These are phyloP conservation scores for Hevea brasiliensis DNA, from an alignment of 345 rosid species.

Conservation along the genomic window DNA sequence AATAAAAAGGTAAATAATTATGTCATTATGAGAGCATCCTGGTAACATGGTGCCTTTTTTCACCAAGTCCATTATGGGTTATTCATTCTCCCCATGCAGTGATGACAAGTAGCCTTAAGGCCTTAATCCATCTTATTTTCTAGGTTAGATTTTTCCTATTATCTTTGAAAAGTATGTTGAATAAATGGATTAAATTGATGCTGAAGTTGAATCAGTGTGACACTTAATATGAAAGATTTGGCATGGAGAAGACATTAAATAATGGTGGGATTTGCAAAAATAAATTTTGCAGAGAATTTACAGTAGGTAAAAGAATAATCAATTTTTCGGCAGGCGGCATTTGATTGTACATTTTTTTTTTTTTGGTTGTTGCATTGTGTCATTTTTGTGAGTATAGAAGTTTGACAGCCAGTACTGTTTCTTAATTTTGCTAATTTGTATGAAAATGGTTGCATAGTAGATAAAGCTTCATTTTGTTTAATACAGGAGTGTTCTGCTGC, in stretches of 20 bases:
- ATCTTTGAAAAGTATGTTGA: neutral
- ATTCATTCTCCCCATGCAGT: neutral
- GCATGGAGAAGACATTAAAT: neutral
- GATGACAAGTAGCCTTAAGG: too few species aligned
- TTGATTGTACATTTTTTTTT: neutral
- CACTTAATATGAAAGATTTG: neutral
- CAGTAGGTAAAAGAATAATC: neutral
- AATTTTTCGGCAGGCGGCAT: too few species aligned
- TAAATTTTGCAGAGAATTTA: neutral
- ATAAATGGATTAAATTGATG: neutral
- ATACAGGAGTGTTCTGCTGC: conserved; percentile 85
- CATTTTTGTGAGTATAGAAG: neutral
- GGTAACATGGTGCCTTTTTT: too few species aligned
- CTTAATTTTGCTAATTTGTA: neutral
- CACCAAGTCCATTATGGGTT: too few species aligned
- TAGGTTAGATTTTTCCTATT: neutral
- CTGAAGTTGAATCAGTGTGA: neutral
- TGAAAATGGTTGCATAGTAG: neutral
- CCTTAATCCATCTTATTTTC: neutral
- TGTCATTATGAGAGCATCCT: neutral
- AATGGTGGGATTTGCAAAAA: too few species aligned
- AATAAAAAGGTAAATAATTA: neutral
- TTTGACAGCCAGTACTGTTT: neutral
- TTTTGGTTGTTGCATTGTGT: neutral
- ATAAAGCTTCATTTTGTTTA: neutral